Evolutionary conservation across 2,329 filamentous ascomycete species (phyloP).

Genomic region (Coniella lustricola): DNA sequence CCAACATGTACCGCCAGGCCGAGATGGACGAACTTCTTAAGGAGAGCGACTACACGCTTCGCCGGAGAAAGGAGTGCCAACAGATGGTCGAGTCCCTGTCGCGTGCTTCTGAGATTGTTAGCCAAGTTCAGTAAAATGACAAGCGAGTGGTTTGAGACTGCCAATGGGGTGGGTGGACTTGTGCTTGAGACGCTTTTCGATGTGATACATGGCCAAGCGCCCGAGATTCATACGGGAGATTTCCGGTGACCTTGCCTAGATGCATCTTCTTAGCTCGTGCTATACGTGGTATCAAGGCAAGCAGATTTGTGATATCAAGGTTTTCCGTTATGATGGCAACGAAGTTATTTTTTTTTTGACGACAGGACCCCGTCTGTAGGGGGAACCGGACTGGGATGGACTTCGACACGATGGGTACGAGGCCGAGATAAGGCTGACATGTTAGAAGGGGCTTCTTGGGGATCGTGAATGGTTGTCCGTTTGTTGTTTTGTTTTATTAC

Average conservation of each 20-base stretch:
- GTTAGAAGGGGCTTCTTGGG: too few relatives aligned
- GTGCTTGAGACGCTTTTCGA: too few relatives aligned
- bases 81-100: constrained; percentile 95
- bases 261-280: too few relatives aligned
- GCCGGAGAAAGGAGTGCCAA: constrained; percentile 94
- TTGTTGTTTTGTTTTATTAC: constrained; percentile 1
- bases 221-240: too few relatives aligned
- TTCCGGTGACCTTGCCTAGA: too few relatives aligned
- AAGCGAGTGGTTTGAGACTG: background rate
- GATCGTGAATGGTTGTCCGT: too few relatives aligned
- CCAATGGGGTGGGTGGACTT: background rate
- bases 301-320: background rate
- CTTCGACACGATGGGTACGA: too few relatives aligned
- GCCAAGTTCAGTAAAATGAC: constrained; percentile 57
- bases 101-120: constrained; percentile 93
- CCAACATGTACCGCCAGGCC: constrained; percentile 92
- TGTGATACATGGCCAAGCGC: too few relatives aligned
- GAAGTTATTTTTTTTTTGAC: too few relatives aligned
- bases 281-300: background rate
- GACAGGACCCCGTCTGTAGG: too few relatives aligned
- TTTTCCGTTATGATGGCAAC: too few relatives aligned
- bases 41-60: constrained; percentile 94
- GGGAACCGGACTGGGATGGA: too few relatives aligned
- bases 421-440: background rate
- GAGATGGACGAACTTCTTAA: constrained; percentile 91